These are phyloP conservation scores for Colletotrichum higginsianum DNA, from an alignment of 2,329 filamentous ascomycete genomes.

Conservation along the genomic window DNA sequence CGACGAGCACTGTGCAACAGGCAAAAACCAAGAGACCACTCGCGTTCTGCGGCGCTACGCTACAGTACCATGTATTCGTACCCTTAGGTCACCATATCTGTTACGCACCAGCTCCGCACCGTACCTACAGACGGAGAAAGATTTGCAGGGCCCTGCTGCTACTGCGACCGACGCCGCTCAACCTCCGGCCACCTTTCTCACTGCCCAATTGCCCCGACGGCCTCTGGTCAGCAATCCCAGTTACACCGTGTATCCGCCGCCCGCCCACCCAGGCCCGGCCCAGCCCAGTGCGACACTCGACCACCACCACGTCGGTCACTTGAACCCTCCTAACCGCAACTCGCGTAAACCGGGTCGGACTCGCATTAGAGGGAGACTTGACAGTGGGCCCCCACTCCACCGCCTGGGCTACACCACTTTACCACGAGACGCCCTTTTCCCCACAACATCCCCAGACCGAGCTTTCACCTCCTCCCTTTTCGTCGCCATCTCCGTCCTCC, in stretches of 20 bases:
- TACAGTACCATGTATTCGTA: neutral
- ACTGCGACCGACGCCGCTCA: constrained; percentile 8
- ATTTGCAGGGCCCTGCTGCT: constrained; percentile 13
- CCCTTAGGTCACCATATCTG: constrained; percentile 27
- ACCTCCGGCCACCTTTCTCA: constrained; percentile 12
- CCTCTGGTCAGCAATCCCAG: constrained; percentile 29
- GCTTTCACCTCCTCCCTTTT: constrained; percentile 42
- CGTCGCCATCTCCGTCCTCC: constrained; percentile 35
- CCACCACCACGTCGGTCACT: neutral
- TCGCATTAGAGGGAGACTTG: constrained; percentile 40
- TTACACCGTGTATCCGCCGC: constrained; percentile 40
- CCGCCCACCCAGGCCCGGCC: constrained; percentile 21
- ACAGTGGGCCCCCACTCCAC: constrained; percentile 42
- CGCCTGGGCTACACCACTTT: constrained; percentile 41
- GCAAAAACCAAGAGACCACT: constrained; percentile 20
- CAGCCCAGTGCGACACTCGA: constrained; percentile 38
- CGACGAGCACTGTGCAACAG: neutral
- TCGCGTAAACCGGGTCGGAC: constrained; percentile 32
- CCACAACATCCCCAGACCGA: constrained; percentile 43
- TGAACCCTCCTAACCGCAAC: constrained; percentile 1
- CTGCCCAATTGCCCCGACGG: constrained; percentile 38
- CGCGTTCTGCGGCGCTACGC: constrained; percentile 30
- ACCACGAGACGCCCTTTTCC: constrained; percentile 43
- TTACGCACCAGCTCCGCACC: constrained; percentile 26
- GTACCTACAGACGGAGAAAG: constrained; percentile 12